Percentiles rank a stretch among this genome's conserved stretches.
phyloP scores from a whole-genome alignment of 169 alveolate species.

The Plasmodium gallinaceum region DNA sequence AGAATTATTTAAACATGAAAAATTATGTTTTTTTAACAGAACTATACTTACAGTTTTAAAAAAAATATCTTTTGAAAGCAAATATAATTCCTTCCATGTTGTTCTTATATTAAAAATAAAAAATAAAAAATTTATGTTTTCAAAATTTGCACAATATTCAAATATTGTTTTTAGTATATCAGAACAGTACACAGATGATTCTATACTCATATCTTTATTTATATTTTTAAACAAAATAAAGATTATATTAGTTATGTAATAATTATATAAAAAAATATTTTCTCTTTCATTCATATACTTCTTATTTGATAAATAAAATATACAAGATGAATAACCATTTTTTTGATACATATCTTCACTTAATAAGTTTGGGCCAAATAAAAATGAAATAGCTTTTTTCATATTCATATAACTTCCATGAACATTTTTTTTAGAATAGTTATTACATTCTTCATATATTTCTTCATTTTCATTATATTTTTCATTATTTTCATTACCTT shows the following conservation, averaged over 20 bases:
- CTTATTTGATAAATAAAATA: conserved; percentile 21
- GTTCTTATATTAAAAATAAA: conserved; percentile 69
- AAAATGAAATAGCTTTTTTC: conserved; percentile 10
- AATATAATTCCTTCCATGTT: conserved; percentile 75
- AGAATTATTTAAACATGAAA: conserved; percentile 39
- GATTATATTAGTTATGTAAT: conserved; percentile 56
- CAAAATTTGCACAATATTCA: conserved; percentile 54
- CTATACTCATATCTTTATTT: conserved; percentile 77
- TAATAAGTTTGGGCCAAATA: conserved; percentile 15
- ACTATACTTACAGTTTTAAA: conserved; percentile 64
- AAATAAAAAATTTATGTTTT: conserved; percentile 67
- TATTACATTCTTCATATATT: not conserved
- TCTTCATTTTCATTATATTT: not conserved
- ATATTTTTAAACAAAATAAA: conserved; percentile 51
- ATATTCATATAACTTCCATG: not conserved
- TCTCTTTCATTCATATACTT: conserved; percentile 11
- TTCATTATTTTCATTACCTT: not conserved
- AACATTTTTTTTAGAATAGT: not conserved
- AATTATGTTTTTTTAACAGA: conserved; percentile 38
- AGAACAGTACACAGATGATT: conserved; percentile 62
- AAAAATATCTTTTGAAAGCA: conserved; percentile 66
- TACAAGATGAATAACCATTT: conserved; percentile 35
- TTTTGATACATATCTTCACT: not conserved
- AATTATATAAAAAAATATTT: conserved; percentile 52
- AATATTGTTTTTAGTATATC: conserved; percentile 51